phyloP scores from a whole-genome alignment of 2,329 filamentous ascomycete species.

The Colletotrichum abscissum region DNA sequence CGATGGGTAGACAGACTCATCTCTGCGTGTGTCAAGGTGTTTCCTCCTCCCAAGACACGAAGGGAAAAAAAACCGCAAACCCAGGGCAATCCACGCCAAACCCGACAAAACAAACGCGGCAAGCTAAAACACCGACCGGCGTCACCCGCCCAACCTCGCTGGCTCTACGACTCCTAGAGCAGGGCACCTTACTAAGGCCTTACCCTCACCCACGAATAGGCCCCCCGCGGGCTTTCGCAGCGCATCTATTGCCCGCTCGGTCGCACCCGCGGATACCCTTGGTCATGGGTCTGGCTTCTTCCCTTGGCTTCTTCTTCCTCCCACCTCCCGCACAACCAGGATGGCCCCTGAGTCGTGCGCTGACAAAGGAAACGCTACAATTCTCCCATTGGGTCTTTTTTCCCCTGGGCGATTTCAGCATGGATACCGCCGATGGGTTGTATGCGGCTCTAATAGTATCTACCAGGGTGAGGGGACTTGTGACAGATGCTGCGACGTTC shows the following conservation, averaged over 20 bases:
- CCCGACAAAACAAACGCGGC: not conserved
- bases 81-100: not conserved
- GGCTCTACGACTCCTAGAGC: not conserved
- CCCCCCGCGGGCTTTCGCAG: not conserved
- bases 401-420: not conserved
- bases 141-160: not conserved
- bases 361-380: conserved; percentile 9
- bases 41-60: not conserved
- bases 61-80: not conserved
- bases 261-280: not conserved
- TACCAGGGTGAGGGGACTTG: conserved; percentile 8
- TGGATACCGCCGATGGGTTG: not conserved
- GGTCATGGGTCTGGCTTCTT: not conserved
- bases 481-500: conserved; percentile 31
- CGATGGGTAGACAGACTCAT: not conserved
- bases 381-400: conserved; percentile 16
- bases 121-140: conserved; percentile 20
- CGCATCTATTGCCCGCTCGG: conserved; percentile 2
- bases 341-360: not conserved
- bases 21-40: not conserved
- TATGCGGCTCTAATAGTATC: conserved; percentile 16
- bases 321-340: conserved; percentile 1
- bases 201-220: not conserved
- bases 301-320: not conserved
- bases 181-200: not conserved